Evolutionary conservation across 306 rosid species (phyloP), one percentile per base, ranked within the genome.

Genomic region (Citrullus amarus): DNA sequence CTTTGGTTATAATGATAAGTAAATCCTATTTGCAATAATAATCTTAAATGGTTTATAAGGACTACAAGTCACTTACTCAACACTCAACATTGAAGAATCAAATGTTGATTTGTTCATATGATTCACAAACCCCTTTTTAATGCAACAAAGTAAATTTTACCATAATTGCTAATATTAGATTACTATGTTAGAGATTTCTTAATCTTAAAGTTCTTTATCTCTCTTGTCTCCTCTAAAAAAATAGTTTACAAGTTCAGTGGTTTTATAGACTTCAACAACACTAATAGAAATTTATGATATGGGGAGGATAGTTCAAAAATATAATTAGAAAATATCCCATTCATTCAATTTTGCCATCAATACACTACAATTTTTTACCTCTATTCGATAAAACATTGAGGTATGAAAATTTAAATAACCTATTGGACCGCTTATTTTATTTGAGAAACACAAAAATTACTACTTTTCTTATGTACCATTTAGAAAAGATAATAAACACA

Each of bases 41-140:
- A 69, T 69, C 18, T n/a, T 43, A 41, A 44, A 69, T 69, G 36
- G 18, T 43, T 69, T 69, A 25, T 25, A 25, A 44, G 38, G 36
- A 43, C 10, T 44, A 12, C 5, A 69, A 69, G 56, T 69, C 56
- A 69, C 75, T 69, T 69, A 22, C 25, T 44, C 34, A 69, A 69
- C 75, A 69, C 75, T 69, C 75, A 69, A 69, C 75, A 69, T 69
- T 69, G 36, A 41, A 67, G 54, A 67, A 67, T 67, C 73, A 67
- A 63, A 36, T 43, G 17, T 69, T 69, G 75, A 69, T 69, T 69
- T 69, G 54, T 44, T 69, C 75, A 20, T 69, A 69, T 69, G 38
- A 69, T 41, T 69, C 50, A 20, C 38, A 69, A 69, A 69, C 56
- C 51, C 30, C 9, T 69, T 69, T 69, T 67, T 41, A 38, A 18